A percentile compares a stretch with the other conserved stretches of the same genome.
Conservation (phyloP, 2,329 filamentous ascomycete species). For the Phoma sp. region DNA sequence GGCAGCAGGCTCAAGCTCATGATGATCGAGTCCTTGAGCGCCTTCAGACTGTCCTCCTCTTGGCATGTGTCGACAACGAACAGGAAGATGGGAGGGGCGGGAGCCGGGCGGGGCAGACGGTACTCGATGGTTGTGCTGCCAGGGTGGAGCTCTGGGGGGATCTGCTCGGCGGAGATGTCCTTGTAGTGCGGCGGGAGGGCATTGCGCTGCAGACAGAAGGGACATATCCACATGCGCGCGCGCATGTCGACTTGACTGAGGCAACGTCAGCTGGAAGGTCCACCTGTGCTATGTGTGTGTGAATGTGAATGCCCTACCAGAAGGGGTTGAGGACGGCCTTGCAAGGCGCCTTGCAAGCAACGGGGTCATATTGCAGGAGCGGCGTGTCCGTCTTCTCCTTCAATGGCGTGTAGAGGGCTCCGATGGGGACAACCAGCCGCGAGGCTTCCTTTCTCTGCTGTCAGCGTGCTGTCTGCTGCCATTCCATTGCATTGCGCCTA, state of each 20-base stretch:
- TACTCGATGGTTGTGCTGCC: conserved; percentile 91
- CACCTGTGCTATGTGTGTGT: neutral
- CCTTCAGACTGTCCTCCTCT: conserved; percentile 82
- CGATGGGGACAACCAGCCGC: conserved; percentile 92
- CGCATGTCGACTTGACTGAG: conserved; percentile 80
- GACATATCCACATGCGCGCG: conserved; percentile 85
- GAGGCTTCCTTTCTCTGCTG: conserved; percentile 76
- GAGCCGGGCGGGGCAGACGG: conserved; percentile 77
- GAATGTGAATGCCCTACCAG: conserved; percentile 66
- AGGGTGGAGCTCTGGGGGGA: conserved; percentile 82
- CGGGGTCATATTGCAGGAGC: conserved; percentile 91
- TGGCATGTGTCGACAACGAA: conserved; percentile 90
- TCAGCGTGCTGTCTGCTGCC: conserved; percentile 33
- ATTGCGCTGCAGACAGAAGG: conserved; percentile 85
- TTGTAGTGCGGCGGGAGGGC: conserved; percentile 85
- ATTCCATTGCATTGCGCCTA: neutral
- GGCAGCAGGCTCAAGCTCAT: conserved; percentile 84
- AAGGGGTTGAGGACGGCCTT: conserved; percentile 95
- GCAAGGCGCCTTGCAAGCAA: conserved; percentile 95
- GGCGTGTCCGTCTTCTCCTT: conserved; percentile 94
- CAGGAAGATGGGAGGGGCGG: conserved; percentile 83
- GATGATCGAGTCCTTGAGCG: conserved; percentile 83
- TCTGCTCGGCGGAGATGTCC: conserved; percentile 82
- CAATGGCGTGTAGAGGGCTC: conserved; percentile 90
- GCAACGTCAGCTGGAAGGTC: conserved; percentile 23